phyloP scores from a whole-genome alignment of 192 early-diverging fungal species.

The Piromyces sp. region DNA sequence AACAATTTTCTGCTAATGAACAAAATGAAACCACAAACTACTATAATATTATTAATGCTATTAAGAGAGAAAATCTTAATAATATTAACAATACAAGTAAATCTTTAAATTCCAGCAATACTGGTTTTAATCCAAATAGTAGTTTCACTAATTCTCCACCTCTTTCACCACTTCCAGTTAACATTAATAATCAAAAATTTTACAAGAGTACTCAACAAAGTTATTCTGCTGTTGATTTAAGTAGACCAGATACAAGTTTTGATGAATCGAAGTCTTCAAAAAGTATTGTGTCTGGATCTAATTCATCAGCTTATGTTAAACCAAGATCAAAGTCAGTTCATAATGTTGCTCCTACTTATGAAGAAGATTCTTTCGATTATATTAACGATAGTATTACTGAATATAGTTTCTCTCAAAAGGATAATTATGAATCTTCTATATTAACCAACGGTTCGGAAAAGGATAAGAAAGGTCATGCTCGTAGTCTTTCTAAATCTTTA shows the following conservation, averaged over 20 bases:
- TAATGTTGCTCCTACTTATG: not conserved
- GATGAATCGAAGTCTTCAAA: not conserved
- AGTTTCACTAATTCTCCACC: not conserved
- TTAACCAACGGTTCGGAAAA: not conserved
- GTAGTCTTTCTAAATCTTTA: not conserved
- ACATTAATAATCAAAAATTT: not conserved
- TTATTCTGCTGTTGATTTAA: not conserved
- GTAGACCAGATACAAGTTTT: not conserved
- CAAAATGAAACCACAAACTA: not conserved
- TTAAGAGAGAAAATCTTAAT: not conserved
- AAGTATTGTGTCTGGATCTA: not conserved
- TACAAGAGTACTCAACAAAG: not conserved
- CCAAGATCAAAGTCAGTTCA: not conserved
- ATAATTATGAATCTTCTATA: not conserved
- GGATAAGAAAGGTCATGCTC: not conserved
- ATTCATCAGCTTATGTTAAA: not conserved
- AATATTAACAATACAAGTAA: not conserved
- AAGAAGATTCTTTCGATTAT: not conserved
- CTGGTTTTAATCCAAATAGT: not conserved
- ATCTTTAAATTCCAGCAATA: not conserved
- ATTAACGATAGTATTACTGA: not conserved
- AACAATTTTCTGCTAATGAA: not conserved
- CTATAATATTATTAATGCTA: not conserved
- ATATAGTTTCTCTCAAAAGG: not conserved
- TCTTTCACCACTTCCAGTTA: not conserved